Evolutionary conservation across 495 filamentous ascomycete species (phyloP).

Genomic region (Astrothelium subdiscretum): DNA sequence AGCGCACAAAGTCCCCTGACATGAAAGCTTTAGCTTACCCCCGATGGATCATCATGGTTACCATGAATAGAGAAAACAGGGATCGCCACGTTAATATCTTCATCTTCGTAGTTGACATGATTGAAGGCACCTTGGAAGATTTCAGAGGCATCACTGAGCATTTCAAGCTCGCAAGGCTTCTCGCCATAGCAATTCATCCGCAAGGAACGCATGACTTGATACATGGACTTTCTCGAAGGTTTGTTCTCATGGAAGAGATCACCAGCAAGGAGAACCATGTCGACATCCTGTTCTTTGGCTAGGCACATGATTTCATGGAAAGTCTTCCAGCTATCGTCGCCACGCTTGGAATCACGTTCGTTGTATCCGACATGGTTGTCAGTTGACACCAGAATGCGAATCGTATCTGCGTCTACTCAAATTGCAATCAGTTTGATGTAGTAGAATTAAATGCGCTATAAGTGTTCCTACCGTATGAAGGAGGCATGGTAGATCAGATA

Average conservation of each 20-base stretch:
- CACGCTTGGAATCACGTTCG: constrained; percentile 83
- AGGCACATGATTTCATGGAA: constrained; percentile 95
- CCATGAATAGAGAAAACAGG: constrained; percentile 98
- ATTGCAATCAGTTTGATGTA: background rate
- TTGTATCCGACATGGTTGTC: constrained; percentile 97
- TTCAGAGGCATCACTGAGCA: constrained; percentile 83
- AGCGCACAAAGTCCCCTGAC: background rate
- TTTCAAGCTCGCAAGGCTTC: constrained; percentile 90
- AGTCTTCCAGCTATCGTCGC: constrained; percentile 91
- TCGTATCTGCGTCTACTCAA: constrained; percentile 63
- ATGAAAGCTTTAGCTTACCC: constrained; percentile 28
- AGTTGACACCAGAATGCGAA: constrained; percentile 86
- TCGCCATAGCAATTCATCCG: constrained; percentile 88
- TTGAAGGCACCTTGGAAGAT: constrained; percentile 68
- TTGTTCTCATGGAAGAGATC: constrained; percentile 99
- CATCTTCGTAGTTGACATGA: constrained; percentile 94
- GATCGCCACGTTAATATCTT: constrained; percentile 94
- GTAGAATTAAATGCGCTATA: background rate
- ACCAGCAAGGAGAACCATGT: constrained; percentile 91
- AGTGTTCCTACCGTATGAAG: background rate
- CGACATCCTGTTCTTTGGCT: constrained; percentile 75
- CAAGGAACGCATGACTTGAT: constrained; percentile 88
- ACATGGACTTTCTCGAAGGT: constrained; percentile 91
- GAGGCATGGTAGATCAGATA: background rate
- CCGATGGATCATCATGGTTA: constrained; percentile 95